These are phyloP conservation scores for Clitopilus passeckerianus DNA, from an alignment of 768 basidiomycete genomes.

Conservation along the genomic window DNA sequence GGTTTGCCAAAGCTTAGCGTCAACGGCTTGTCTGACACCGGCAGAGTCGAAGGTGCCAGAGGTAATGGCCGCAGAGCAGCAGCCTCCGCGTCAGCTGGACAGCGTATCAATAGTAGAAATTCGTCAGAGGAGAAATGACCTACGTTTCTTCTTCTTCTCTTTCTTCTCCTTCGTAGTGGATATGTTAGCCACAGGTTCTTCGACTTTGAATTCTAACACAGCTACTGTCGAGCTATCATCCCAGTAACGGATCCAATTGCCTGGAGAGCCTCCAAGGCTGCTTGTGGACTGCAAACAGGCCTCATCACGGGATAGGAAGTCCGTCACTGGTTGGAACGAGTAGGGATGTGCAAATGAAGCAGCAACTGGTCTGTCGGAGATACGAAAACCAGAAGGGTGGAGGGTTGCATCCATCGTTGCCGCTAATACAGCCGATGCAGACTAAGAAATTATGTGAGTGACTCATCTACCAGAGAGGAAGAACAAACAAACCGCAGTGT, in stretches of 20 bases:
- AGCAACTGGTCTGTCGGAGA: conserved; percentile 84
- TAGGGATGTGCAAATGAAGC: conserved; percentile 90
- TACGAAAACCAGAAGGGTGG: conserved; percentile 92
- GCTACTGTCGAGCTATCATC: conserved; percentile 79
- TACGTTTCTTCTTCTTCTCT: conserved; percentile 62
- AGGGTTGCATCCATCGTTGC: conserved; percentile 83
- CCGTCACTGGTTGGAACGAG: conserved; percentile 80
- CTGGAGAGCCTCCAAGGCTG: conserved; percentile 68
- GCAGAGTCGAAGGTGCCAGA: conserved; percentile 60
- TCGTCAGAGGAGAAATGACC: neutral
- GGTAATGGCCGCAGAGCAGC: conserved; percentile 22
- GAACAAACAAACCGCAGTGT: conserved; percentile 57
- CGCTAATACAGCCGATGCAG: conserved; percentile 76
- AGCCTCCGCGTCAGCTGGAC: conserved; percentile 22
- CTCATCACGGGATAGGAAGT: conserved; percentile 73
- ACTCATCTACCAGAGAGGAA: neutral
- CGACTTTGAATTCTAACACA: conserved; percentile 75
- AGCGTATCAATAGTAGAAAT: neutral
- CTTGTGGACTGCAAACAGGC: conserved; percentile 65
- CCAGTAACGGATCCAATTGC: conserved; percentile 84
- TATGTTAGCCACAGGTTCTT: conserved; percentile 40
- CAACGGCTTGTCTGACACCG: conserved; percentile 77
- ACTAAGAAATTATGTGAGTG: conserved; percentile 37
- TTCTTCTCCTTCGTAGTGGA: conserved; percentile 37
- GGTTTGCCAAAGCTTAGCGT: conserved; percentile 71